Evolutionary conservation across 306 rosid genomes (phyloP), one percentile per base, ranked within the genome.

Genomic region (Pyrus pyrifolia): DNA sequence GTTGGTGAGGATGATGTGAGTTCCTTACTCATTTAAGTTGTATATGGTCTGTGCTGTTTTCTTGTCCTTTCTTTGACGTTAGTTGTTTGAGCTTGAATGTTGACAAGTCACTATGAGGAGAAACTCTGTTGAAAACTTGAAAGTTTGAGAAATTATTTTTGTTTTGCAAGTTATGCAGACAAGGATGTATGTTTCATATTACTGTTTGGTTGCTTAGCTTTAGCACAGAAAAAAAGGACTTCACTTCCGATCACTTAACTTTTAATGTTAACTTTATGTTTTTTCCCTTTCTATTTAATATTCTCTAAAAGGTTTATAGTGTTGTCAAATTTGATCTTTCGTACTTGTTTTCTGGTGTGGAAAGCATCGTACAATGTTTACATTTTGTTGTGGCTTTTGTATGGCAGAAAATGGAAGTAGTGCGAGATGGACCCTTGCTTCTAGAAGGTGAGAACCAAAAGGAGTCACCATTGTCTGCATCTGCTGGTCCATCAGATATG

Each of bases 1-100:
- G 87, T 89, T 84, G 87, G 93, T 21, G 96, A 91, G 84, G 98
- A 96, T 72, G 94, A 96, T 10, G 99, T 96, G 83, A 91, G 98
- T 81, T 68, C 68, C 79, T 75, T 58, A 75, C 85, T 8, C 31
- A 53, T 14, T 61, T 21, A 30, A 35, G 38, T 40, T 78, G 63
- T 33, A 69, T 9, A 42, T 44, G 49, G 3, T 21, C 6, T 73
- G 9, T 18, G 51, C 19, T 30, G 67, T 57, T 40, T 9, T 4
- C 38, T 11, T 19, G n/a, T 55, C 10, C 21, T 19, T 55, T 76
- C 18, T 31, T 53, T 58, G 25, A 6, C 5, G 3, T 30, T 27
- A 59, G 64, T 76, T 33, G 6, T 68, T 33, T 80, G 59, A 74
- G 55, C 76, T 63, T 46, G 30, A 55, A 70, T 35, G 67, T 29